Conservation (phyloP, 208 protist species). For the Plasmodiophora brassicae region DNA sequence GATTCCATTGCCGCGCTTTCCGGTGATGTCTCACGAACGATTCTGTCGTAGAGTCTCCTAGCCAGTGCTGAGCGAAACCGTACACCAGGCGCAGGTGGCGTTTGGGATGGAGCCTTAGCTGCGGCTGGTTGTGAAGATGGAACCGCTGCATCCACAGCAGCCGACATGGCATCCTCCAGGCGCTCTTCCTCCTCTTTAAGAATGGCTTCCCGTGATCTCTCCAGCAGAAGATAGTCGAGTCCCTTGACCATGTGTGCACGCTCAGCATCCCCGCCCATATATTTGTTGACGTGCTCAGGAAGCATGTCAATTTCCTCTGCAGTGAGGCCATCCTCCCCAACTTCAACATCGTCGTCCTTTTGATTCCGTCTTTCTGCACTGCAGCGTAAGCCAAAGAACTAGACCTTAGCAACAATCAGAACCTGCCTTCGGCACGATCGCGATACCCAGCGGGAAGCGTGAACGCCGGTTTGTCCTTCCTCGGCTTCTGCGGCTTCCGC, state of each 20-base stretch:
- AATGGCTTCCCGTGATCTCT: neutral
- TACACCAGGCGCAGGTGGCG: neutral
- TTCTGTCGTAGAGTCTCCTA: slow-evolving; percentile 11
- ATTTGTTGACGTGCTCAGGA: neutral
- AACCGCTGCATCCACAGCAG: neutral
- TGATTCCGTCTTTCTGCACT: too few relatives aligned
- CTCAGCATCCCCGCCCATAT: neutral
- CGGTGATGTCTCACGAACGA: too few relatives aligned
- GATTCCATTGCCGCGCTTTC: too few relatives aligned
- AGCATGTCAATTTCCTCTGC: neutral
- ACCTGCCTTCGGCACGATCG: neutral
- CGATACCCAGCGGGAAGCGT: neutral
- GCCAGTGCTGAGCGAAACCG: neutral
- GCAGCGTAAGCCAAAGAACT: too few relatives aligned
- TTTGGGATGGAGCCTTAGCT: neutral
- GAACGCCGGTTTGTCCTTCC: neutral
- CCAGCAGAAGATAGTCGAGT: slow-evolving; percentile 3
- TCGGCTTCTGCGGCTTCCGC: neutral
- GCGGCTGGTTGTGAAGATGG: neutral
- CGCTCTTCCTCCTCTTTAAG: neutral
- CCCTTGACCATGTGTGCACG: slow-evolving; percentile 11
- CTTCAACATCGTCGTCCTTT: neutral
- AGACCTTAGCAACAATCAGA: neutral
- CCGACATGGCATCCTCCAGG: neutral
- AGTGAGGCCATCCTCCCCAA: neutral